Conservation (phyloP, 805 yeast genomes). For the Candida sanyiensis region DNA sequence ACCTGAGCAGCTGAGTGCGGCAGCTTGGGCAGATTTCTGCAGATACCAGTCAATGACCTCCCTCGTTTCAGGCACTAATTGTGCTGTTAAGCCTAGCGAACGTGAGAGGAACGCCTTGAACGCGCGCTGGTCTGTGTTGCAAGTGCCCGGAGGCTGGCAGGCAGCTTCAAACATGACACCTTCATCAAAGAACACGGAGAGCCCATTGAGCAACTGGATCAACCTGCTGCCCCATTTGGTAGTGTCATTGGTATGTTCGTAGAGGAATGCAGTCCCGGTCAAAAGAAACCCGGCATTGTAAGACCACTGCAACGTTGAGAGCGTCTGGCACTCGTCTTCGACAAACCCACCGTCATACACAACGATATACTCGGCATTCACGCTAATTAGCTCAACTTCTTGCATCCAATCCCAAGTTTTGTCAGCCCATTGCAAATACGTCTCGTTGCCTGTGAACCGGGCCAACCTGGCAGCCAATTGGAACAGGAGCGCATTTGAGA, state of each 20-base stretch:
- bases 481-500: constrained; percentile 86
- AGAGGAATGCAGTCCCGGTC: constrained; percentile 76
- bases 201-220: constrained; percentile 46
- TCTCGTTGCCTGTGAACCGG: constrained; percentile 67
- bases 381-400: constrained; percentile 35
- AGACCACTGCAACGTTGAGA: constrained; percentile 69
- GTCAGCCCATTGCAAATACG: constrained; percentile 73
- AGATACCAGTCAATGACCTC: constrained; percentile 30
- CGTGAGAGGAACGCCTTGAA: constrained; percentile 82
- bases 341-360: constrained; percentile 66
- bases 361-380: constrained; percentile 28
- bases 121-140: constrained; percentile 87
- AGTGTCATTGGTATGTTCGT: constrained; percentile 64
- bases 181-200: constrained; percentile 48
- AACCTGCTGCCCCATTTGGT: constrained; percentile 64
- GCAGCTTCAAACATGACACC: constrained; percentile 74
- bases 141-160: constrained; percentile 57
- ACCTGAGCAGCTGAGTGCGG: constrained; percentile 80
- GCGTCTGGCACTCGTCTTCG: constrained; percentile 52
- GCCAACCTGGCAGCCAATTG: constrained; percentile 84
- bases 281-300: constrained; percentile 79
- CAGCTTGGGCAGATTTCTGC: constrained; percentile 55
- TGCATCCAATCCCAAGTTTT: constrained; percentile 77
- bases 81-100: constrained; percentile 67
- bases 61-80: constrained; percentile 53